These are phyloP conservation scores for Sporobolomyces phaffii DNA, from an alignment of 768 basidiomycete genomes.

Conservation along the genomic window DNA sequence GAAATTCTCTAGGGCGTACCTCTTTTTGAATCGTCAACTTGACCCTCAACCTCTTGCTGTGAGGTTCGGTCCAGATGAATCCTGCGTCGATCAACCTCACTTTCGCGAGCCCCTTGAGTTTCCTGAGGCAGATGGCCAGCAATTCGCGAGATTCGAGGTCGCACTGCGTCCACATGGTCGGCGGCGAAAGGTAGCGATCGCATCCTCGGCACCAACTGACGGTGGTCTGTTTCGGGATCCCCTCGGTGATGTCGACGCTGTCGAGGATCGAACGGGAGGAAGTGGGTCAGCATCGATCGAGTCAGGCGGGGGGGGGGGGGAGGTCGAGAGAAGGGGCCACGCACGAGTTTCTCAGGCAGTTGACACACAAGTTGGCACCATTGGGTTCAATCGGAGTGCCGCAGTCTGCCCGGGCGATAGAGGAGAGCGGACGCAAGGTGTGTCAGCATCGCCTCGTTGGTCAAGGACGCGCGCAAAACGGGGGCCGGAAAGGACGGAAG, in stretches of 20 bases:
- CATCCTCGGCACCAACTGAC: constrained; percentile 93
- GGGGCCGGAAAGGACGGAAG: background rate
- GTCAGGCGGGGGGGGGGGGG: background rate
- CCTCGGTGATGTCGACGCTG: constrained; percentile 94
- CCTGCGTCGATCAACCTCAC: constrained; percentile 96
- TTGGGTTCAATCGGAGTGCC: constrained; percentile 48
- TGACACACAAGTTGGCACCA: constrained; percentile 84
- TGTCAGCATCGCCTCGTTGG: constrained; percentile 7
- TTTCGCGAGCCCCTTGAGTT: constrained; percentile 86
- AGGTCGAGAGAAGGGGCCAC: constrained; percentile 41
- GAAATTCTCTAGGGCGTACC: too few species aligned
- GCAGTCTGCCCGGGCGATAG: constrained; percentile 36
- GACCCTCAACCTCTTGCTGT: constrained; percentile 83
- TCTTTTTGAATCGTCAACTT: constrained; percentile 98
- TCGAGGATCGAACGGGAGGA: background rate
- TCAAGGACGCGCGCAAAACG: background rate
- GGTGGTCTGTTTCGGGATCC: constrained; percentile 75
- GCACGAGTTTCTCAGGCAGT: constrained; percentile 78
- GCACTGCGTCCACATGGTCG: constrained; percentile 74
- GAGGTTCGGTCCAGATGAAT: constrained; percentile 99
- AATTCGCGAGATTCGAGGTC: constrained; percentile 87
- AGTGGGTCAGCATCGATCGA: background rate
- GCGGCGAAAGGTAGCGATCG: constrained; percentile 89
- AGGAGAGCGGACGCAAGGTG: background rate
- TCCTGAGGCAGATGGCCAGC: constrained; percentile 86